phyloP scores from a whole-genome alignment of 768 basidiomycete genomes.

The Leccinum incarnatum region DNA sequence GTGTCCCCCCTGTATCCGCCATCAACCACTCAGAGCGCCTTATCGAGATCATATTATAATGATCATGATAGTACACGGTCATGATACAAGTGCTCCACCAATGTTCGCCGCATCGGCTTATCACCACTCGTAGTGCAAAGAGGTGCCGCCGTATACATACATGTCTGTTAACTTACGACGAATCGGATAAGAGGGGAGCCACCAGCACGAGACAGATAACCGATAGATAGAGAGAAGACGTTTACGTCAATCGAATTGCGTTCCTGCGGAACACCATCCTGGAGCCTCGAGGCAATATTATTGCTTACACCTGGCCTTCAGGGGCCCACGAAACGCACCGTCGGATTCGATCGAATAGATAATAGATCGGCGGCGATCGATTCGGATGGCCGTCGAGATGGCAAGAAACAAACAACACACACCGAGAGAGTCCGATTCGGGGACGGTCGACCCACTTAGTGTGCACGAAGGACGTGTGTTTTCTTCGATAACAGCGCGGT shows the following conservation, averaged over 20 bases:
- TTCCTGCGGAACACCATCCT: conserved; percentile 4
- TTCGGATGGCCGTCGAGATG: conserved; percentile 3
- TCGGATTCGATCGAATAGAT: background rate
- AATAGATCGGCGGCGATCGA: conserved; percentile 2
- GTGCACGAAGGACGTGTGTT: background rate
- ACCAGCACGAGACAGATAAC: background rate
- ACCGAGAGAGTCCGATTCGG: background rate
- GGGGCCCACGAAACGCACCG: conserved; percentile 5
- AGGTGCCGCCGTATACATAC: background rate
- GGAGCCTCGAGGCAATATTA: conserved; percentile 13
- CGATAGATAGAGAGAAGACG: conserved; percentile 7
- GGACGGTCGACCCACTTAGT: background rate
- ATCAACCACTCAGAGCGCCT: conserved; percentile 2
- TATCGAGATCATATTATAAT: background rate
- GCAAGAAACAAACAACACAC: background rate
- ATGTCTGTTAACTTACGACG: background rate
- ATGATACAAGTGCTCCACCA: background rate
- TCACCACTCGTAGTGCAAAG: conserved; percentile 1
- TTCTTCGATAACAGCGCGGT: background rate
- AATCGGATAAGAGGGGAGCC: background rate
- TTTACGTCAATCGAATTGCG: conserved; percentile 10
- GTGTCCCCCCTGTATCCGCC: conserved; percentile 7
- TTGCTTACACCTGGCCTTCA: conserved; percentile 4
- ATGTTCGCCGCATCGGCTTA: conserved; percentile 5
- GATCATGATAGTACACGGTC: background rate